Evolutionary conservation across 1,284 basidiomycete genomes (phyloP).

Genomic region (Naganishia albida): DNA sequence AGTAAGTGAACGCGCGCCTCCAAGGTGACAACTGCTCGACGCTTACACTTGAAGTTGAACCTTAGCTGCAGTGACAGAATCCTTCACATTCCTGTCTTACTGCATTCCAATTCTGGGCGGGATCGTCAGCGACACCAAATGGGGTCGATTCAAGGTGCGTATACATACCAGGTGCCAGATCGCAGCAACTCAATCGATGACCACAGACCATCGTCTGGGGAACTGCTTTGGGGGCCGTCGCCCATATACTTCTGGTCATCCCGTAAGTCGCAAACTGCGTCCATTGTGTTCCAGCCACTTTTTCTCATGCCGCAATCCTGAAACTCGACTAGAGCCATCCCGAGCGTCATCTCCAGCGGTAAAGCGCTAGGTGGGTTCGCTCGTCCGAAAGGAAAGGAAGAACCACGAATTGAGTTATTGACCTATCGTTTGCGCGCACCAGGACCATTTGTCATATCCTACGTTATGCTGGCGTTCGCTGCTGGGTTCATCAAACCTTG

Average conservation of each 20-base stretch:
- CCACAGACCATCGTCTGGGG: slow-evolving; percentile 34
- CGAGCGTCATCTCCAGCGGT: slow-evolving; percentile 43
- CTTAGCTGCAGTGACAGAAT: slow-evolving; percentile 39
- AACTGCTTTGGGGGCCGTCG: slow-evolving; percentile 42
- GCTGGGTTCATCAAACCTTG: slow-evolving; percentile 53
- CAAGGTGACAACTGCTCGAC: not conserved
- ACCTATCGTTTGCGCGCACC: slow-evolving; percentile 5
- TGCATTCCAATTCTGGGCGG: slow-evolving; percentile 47
- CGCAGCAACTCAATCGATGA: slow-evolving; percentile 36
- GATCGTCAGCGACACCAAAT: slow-evolving; percentile 72
- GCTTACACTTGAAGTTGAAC: not conserved
- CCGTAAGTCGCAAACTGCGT: slow-evolving; percentile 14
- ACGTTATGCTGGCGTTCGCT: slow-evolving; percentile 51
- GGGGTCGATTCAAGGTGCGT: slow-evolving; percentile 66
- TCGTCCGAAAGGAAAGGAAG: not conserved
- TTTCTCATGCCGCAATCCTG: no score
- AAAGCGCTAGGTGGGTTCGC: slow-evolving; percentile 32
- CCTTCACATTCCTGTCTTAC: slow-evolving; percentile 44
- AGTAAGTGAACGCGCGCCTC: not conserved
- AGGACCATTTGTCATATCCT: slow-evolving; percentile 49
- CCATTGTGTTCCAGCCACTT: no score
- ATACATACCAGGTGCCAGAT: no score
- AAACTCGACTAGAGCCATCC: slow-evolving; percentile 40
- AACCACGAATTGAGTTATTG: not conserved
- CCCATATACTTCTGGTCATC: slow-evolving; percentile 49